Percentiles rank a stretch among this genome's conserved stretches.
Conservation (phyloP, 2,329 filamentous ascomycete genomes). For the Trichoderma sp. region DNA sequence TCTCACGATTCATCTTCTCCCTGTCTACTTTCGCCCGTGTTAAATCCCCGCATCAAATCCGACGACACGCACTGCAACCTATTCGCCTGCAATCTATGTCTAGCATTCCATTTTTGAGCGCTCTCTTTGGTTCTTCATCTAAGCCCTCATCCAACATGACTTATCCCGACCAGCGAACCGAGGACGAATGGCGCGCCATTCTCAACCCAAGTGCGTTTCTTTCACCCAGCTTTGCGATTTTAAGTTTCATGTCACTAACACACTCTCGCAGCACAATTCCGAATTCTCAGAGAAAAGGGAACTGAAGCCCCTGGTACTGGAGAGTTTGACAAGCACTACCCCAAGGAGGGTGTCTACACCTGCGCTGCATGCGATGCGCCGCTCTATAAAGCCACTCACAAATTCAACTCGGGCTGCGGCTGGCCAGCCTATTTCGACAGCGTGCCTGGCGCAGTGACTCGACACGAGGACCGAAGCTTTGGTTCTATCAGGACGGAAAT, state of each 20-base stretch:
- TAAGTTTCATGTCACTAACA: slow-evolving; percentile 13
- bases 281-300: slow-evolving; percentile 85
- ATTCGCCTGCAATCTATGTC: slow-evolving; percentile 61
- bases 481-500: slow-evolving; percentile 92
- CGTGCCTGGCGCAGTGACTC: slow-evolving; percentile 82
- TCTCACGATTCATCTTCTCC: slow-evolving; percentile 48
- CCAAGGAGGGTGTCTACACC: slow-evolving; percentile 72
- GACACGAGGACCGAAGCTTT: slow-evolving; percentile 72
- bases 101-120: slow-evolving; percentile 72
- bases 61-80: slow-evolving; percentile 26
- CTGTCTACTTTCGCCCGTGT: slow-evolving; percentile 46
- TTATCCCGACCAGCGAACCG: slow-evolving; percentile 76
- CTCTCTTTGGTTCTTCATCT: slow-evolving; percentile 64
- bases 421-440: slow-evolving; percentile 99
- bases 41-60: slow-evolving; percentile 30
- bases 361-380: slow-evolving; percentile 85
- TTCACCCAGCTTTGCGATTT: not conserved
- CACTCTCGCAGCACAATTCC: slow-evolving; percentile 78
- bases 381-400: slow-evolving; percentile 89
- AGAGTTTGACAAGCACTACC: slow-evolving; percentile 83
- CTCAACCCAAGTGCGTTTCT: slow-evolving; percentile 54
- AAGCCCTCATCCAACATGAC: slow-evolving; percentile 53
- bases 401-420: slow-evolving; percentile 94
- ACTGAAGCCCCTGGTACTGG: slow-evolving; percentile 81
- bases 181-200: slow-evolving; percentile 87